These are phyloP conservation scores for Spinacia oleracea DNA, from an alignment of 179 eudicot genomes.

Conservation along the genomic window DNA sequence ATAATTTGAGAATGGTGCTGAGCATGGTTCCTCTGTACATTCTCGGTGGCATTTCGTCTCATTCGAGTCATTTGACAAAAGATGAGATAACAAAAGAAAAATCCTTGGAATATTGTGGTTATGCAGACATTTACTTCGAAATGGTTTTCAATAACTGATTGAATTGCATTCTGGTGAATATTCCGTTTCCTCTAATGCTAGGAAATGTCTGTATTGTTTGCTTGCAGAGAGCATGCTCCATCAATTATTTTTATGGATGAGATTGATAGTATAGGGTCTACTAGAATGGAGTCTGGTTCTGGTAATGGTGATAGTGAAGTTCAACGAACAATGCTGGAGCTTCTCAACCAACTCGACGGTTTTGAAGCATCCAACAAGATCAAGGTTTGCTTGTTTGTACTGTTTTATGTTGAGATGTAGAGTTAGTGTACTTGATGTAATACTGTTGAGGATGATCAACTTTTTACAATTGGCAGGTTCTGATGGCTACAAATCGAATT, in stretches of 20 bases:
- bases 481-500: conserved; percentile 93
- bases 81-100: background rate
- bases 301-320: conserved; percentile 97
- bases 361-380: conserved; percentile 90
- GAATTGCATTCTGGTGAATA: background rate
- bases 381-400: conserved; percentile 41
- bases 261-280: conserved; percentile 87
- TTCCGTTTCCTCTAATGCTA: background rate
- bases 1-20: background rate
- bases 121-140: background rate
- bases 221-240: conserved; percentile 86
- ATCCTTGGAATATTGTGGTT: background rate
- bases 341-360: conserved; percentile 90
- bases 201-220: conserved; percentile 11
- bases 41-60: background rate
- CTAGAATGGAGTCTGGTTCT: conserved; percentile 88
- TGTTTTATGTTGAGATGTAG: background rate
- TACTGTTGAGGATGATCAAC: background rate
- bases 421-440: background rate
- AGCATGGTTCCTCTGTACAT: background rate
- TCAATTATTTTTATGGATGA: conserved; percentile 95
- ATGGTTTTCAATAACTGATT: background rate
- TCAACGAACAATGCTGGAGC: conserved; percentile 92
- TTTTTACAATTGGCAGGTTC: conserved; percentile 45
- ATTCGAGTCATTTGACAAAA: background rate